Base-by-base conservation (phyloP, 2,329 filamentous ascomycete species). In the Camptophora hylomeconis region DNA sequence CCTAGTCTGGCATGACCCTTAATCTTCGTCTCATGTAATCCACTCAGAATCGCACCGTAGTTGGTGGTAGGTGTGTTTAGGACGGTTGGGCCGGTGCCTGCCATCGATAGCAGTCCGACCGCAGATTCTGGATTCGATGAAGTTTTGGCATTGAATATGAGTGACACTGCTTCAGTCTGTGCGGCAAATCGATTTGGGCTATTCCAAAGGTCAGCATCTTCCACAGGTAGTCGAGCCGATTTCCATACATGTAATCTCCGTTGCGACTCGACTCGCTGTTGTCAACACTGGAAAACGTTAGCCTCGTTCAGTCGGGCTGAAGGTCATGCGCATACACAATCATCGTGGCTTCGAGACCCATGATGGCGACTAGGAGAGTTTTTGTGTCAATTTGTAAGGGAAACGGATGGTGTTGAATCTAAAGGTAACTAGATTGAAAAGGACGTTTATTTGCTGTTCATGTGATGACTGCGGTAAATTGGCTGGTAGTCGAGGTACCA, bases 341-440 rank as follows among this genome's bases (percentile, higher is more conserved):
- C 86, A 98, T 95, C 40, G 92, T 92, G 64, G 89, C 92, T 75
- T 98, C 89, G 60, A 98, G 77, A 61, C 78, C 81, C 89, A 98
- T 98, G 52, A 69, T 86, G 74, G 57, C 60, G 57, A 57, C 48
- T 16, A 14, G 18, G n/a, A 14, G 13, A 13, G 23, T 8, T 8
- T 8, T 7, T 14, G 23, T 14, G 23, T 25, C n/a, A n/a, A n/a
- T n/a, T n/a, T n/a, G n/a, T n/a, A n/a, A n/a, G n/a, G n/a, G n/a
- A n/a, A n/a, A n/a, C n/a, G n/a, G n/a, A n/a, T n/a, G n/a, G n/a
- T n/a, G n/a, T n/a, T n/a, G n/a, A n/a, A n/a, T n/a, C n/a, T n/a
- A n/a, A n/a, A n/a, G n/a, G n/a, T n/a, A n/a, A n/a, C n/a, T n/a
- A n/a, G n/a, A n/a, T n/a, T n/a, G n/a, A n/a, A n/a, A n/a, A n/a